Percentiles rank a stretch among this genome's conserved stretches.
Evolutionary conservation across 176 grass and related monocot species (phyloP).

Genomic region (Oropetium thomaeum): DNA sequence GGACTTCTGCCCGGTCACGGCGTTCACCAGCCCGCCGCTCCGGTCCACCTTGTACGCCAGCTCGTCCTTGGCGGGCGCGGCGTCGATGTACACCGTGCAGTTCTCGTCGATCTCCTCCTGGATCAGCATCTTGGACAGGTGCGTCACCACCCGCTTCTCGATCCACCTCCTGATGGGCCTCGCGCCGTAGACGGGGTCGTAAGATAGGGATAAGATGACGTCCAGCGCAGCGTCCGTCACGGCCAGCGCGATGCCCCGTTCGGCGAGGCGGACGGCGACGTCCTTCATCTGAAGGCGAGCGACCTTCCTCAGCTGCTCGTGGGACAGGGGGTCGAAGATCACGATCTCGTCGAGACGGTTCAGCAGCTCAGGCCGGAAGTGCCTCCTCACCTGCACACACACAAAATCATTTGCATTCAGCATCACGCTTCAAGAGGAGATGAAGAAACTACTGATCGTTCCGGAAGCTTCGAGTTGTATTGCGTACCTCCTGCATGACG

Average conservation of each 20-base stretch:
- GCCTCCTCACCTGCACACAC: constrained; percentile 70
- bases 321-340: constrained; percentile 77
- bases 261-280: constrained; percentile 77
- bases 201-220: constrained; percentile 68
- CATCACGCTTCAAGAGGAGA: background rate
- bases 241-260: constrained; percentile 78
- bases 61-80: constrained; percentile 39
- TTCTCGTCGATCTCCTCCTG: constrained; percentile 82
- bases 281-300: constrained; percentile 95
- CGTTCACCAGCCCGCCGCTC: constrained; percentile 71
- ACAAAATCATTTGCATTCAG: background rate
- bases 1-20: constrained; percentile 50
- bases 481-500: constrained; percentile 33
- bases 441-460: background rate
- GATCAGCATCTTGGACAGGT: constrained; percentile 84
- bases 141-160: constrained; percentile 77
- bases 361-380: constrained; percentile 89
- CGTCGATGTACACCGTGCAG: constrained; percentile 70
- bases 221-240: constrained; percentile 87
- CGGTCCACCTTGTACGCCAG: constrained; percentile 57
- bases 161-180: constrained; percentile 75
- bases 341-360: constrained; percentile 93
- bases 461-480: background rate
- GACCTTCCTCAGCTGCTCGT: constrained; percentile 89
- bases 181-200: constrained; percentile 81